Evolutionary conservation across 768 basidiomycete genomes (phyloP), one percentile per base, ranked within the genome.

Genomic region (Sarcodon aspratus): DNA sequence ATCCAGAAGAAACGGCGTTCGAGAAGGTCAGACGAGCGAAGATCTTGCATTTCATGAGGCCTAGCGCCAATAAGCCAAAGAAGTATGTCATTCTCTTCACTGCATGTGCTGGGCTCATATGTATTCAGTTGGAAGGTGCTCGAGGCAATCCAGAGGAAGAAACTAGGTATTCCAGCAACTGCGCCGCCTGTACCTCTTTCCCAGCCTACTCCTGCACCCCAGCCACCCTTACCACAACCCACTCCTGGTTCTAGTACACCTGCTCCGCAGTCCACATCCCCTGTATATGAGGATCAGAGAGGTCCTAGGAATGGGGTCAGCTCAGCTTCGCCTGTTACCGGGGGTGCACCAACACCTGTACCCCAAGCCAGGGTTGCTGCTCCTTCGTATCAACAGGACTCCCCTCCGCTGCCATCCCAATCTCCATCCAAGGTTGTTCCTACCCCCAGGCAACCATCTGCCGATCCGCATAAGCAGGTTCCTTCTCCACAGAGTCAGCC

Each of bases 21-120:
- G 83, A 87, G 55, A 85, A 78, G 61, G 79, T 76, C 31, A 77
- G 83, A 44, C 74, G 81, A 46, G 68, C 73, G 17, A 86, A 87
- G 70, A 77, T 92, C 48, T 74, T 85, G 69, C 76, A 84, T 48
- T 86, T 81, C 66, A 86, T 87, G 85, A 78, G 78, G 46, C 84
- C 85, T 9, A 73, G 54, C 67, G 65, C 51, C 64, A 77, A 59
- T 56, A 69, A 54, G 17, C 66, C 74, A 12, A 44, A 33, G 18
- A 42, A 47, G 50, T 51, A 18, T 15, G 48, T 44, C 50, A 11
- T 18, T 18, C 27, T 17, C 43, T 40, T 54, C 36, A 6, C 21
- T 31, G 15, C 18, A 15, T 47, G 11, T 36, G 27, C 21, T 33
- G 33, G 44, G 49, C 17, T 33, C 17, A 37, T 13, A 8, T 33